Evolutionary conservation across 257 asterid genomes (phyloP), one percentile per base, ranked within the genome.

Genomic region (Datura wrightii): DNA sequence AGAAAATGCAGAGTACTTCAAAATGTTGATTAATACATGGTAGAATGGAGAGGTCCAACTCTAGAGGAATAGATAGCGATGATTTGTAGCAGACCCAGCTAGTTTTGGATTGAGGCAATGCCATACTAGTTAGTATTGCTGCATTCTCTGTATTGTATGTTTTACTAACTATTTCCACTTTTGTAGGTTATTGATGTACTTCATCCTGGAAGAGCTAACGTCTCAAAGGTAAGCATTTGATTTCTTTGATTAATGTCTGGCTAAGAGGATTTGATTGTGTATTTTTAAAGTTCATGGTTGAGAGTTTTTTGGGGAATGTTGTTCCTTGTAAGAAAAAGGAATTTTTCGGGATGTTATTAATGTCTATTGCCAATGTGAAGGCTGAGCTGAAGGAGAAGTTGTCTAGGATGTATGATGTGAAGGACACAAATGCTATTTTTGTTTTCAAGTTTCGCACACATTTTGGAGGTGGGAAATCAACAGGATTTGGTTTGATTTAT

Each of bases 121-220:
- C 31, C 31, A n/a, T 24, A 13, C 19, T 74, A 24, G 60, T 76
- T 50, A 24, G 44, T 74, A 24, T 74, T 48, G 80, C 56, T 72
- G 15, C 39, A 1, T 44, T 48, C 11, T 24, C 31, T 24, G 31
- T 24, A 24, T 24, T 24, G 31, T 24, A 24, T 24, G 31, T 24
- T 24, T 24, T 24, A 24, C 31, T 34, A 36, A 18, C 16, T 80
- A 14, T 9, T 80, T 80, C 18, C 36, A 58, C 15, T 55, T 54
- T 67, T 72, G 58, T 24, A 84, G 86, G 13, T 84, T 58, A 62
- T 84, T 60, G 83, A 84, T 84, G 86, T 76, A 13, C 83, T 84
- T 76, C 86, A 84, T 84, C 86, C 86, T 14, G 86, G 83, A 84
- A 84, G 86, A 58, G 82, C 86, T 4, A 84, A 84, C 46, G 86